Conservation (phyloP, 2,329 filamentous ascomycete species). For the Beauveria medogensis region DNA sequence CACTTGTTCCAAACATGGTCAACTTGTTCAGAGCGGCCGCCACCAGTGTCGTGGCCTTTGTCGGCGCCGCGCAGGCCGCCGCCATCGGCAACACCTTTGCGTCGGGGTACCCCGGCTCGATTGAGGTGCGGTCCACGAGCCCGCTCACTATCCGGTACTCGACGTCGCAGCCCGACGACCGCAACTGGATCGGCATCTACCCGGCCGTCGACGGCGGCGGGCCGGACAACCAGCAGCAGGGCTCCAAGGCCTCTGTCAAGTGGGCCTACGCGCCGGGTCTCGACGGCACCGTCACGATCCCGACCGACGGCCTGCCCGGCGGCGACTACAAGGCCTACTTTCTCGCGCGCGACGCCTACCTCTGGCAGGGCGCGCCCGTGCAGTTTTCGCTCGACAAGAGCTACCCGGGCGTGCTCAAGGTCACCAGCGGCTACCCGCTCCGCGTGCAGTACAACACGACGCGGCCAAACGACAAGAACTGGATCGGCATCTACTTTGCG, state of each 20-base stretch:
- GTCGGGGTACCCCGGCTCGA: neutral
- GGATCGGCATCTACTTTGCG: conserved; percentile 10
- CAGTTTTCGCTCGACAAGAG: neutral
- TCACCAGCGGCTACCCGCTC: conserved; percentile 2
- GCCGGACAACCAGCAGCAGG: conserved; percentile 2
- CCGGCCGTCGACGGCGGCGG: conserved; percentile 4
- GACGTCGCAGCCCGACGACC: conserved; percentile 6
- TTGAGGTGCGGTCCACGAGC: neutral
- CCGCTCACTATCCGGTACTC: conserved; percentile 9
- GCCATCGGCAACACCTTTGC: conserved; percentile 1
- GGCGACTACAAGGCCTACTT: conserved; percentile 11
- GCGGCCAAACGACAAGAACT: conserved; percentile 5
- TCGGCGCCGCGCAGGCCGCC: neutral
- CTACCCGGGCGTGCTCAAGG: neutral
- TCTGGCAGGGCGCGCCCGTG: conserved; percentile 5
- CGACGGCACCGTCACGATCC: conserved; percentile 3
- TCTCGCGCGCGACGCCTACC: conserved; percentile 3
- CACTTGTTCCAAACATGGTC: neutral
- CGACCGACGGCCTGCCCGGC: neutral
- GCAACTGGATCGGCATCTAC: conserved; percentile 12
- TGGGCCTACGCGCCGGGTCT: conserved; percentile 1
- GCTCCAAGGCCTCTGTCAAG: neutral
- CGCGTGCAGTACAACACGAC: conserved; percentile 4
- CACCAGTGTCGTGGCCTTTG: neutral
- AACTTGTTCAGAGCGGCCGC: conserved; percentile 2